Percentiles rank a stretch among this genome's conserved stretches.
These are phyloP conservation scores for Protomyces pachydermus DNA, from an alignment of 1,139 yeast species.

Conservation along the genomic window DNA sequence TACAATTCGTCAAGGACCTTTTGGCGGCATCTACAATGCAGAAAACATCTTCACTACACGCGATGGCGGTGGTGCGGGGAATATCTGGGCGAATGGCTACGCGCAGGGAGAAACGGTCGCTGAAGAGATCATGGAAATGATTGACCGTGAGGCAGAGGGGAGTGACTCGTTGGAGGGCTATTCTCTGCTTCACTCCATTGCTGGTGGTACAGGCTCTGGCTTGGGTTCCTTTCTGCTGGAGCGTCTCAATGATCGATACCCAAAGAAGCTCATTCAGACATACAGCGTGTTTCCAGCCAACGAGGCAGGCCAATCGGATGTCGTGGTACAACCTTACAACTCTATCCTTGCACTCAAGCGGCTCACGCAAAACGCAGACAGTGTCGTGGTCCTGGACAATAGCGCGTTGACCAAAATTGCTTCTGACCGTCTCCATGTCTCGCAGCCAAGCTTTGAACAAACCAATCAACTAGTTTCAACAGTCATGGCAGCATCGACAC, in stretches of 20 bases:
- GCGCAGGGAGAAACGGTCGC: constrained; percentile 63
- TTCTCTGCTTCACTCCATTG: constrained; percentile 90
- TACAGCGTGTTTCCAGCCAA: constrained; percentile 75
- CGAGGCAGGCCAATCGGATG: constrained; percentile 74
- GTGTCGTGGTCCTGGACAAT: constrained; percentile 82
- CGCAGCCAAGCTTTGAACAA: constrained; percentile 56
- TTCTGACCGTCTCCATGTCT: constrained; percentile 46
- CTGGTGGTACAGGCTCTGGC: constrained; percentile 98
- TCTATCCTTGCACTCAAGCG: constrained; percentile 75
- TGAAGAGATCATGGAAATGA: constrained; percentile 71
- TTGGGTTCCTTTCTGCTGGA: constrained; percentile 81
- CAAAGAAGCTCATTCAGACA: constrained; percentile 77
- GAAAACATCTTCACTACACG: constrained; percentile 74
- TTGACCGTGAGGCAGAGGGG: constrained; percentile 85
- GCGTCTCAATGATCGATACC: constrained; percentile 69
- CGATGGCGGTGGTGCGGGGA: constrained; percentile 88
- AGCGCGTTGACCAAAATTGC: constrained; percentile 73
- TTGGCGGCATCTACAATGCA: constrained; percentile 72
- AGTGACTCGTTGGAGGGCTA: constrained; percentile 88
- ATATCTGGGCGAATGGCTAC: constrained; percentile 92
- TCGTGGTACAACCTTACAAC: constrained; percentile 95
- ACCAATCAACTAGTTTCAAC: constrained; percentile 77
- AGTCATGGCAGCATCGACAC: constrained; percentile 77
- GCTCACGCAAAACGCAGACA: constrained; percentile 77
- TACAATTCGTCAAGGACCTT: constrained; percentile 46